Evolutionary conservation across 2,329 filamentous ascomycete genomes (phyloP).

Genomic region (Hymenoscyphus repandus): DNA sequence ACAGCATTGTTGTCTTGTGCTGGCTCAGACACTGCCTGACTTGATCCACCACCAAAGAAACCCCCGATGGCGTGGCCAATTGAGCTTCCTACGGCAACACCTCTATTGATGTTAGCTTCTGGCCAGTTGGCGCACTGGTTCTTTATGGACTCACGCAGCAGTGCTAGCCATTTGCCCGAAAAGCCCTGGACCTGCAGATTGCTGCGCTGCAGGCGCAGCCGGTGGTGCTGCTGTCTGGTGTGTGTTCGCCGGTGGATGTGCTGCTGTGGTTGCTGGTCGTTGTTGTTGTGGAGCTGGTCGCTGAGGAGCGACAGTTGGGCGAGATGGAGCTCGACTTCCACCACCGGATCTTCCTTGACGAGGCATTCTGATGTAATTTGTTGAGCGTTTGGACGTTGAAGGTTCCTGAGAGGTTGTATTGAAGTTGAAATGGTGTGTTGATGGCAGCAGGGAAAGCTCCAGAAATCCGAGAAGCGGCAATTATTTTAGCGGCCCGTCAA

Average conservation of each 20-base stretch:
- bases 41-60: conserved; percentile 73
- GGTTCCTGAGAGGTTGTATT: conserved; percentile 4
- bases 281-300: conserved; percentile 55
- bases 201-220: conserved; percentile 31
- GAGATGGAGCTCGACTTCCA: conserved; percentile 52
- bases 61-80: conserved; percentile 93
- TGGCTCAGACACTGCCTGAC: conserved; percentile 45
- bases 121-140: not conserved
- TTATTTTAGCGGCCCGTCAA: not conserved
- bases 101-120: conserved; percentile 49
- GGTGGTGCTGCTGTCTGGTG: conserved; percentile 45
- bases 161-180: conserved; percentile 98
- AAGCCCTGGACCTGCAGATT: conserved; percentile 68
- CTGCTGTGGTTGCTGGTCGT: conserved; percentile 64
- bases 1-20: conserved; percentile 45
- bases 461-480: not conserved
- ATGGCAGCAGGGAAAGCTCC: not conserved
- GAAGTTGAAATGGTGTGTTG: not conserved
- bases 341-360: conserved; percentile 66
- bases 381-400: not conserved
- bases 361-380: conserved; percentile 54
- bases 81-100: conserved; percentile 92
- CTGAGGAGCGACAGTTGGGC: conserved; percentile 59
- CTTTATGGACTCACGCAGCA: conserved; percentile 69
- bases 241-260: conserved; percentile 44